Evolutionary conservation across 2,329 filamentous ascomycete genomes (phyloP), one percentile per base, ranked within the genome.

Genomic region (Zymoseptoria pseudotritici): DNA sequence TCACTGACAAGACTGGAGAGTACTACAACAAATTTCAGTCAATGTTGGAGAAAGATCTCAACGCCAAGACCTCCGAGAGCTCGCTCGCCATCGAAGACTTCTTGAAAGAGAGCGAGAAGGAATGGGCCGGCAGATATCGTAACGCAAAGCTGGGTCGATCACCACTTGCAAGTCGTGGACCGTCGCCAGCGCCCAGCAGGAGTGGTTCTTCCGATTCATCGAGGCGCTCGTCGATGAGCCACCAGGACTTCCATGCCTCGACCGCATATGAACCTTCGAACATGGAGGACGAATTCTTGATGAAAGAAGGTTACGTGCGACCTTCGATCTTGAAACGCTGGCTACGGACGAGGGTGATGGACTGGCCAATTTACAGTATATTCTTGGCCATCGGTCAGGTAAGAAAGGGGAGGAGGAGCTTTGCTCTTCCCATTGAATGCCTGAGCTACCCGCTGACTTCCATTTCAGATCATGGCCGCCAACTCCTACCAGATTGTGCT

Each of bases 401-500:
- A 24, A 24, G 22, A 3, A 24, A 24, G 22, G 22, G 6, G 22
- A 4, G 22, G 4, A 24, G 22, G 22, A 24, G 22, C 22, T 24
- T 24, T 24, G 22, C 22, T 24, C 21, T 22, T 22, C 21, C 21
- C 21, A 22, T 22, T 22, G 4, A 22, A 24, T 5, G 22, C 22
- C 22, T 3, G 22, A 24, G 6, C 22, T 24, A 24, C 22, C 3
- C 22, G 22, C 22, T 24, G 22, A 24, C 22, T 24, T 24, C 22
- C 22, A 24, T 24, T 82, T n/a, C 83, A 86, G 65, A 82, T 86
- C 62, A 82, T 86, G 55, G 82, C 83, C 0, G 81, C 82, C 58
- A 86, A 85, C 70, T 85, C 82, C 0, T 86, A 86, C 71, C 85
- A 87, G 67, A 82, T 87, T 65, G 85, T 83, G 0, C 76, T 87